Evolutionary conservation across 805 yeast species (phyloP), one percentile per base, ranked within the genome.

Genomic region (Komagataella kurtzmanii): DNA sequence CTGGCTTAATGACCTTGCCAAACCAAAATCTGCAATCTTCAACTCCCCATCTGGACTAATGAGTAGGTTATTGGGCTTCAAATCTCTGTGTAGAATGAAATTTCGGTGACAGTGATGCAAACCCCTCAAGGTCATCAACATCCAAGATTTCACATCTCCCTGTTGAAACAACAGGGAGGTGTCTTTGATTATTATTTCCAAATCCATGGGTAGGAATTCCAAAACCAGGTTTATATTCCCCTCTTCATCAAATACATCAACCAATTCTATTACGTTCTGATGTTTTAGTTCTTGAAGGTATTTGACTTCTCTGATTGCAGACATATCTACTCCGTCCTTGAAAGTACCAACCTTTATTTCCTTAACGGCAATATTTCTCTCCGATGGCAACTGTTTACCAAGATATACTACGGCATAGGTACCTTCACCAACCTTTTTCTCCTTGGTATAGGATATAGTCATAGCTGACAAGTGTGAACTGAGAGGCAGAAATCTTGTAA

Each of bases 281-380:
- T 87, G 90, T 49, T 76, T 75, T 51, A 90, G 65, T 59, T 90
- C 97, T 60, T 87, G 95, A 18, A 89, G 68, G 60, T 85, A 88
- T 60, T 89, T 90, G 56, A 89, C 88, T 64, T 90, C 97, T 57
- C 97, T 66, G n/a, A 89, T 78, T 44, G 99, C 99, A 23, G 96
- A 85, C 97, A 93, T 91, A 67, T 93, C 99, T 50, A 93, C 69
- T 0, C 99, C 99, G 68, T 93, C 98, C 64, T 89, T 88, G 71
- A 90, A 90, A 54, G 85, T 83, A 1, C 95, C 95, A 0, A 95
- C 85, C 61, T 93, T 93, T 73, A 93, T 93, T 71, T 89, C 97
- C 63, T 93, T 93, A 54, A 95, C 83, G 57, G 99, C 99, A 40
- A 93, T 83, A 50, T 74, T 72, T 51, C 90, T 67, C 5, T 65